Conservation (phyloP, 176 grass and related monocot genomes). For the Bromus sterilis region DNA sequence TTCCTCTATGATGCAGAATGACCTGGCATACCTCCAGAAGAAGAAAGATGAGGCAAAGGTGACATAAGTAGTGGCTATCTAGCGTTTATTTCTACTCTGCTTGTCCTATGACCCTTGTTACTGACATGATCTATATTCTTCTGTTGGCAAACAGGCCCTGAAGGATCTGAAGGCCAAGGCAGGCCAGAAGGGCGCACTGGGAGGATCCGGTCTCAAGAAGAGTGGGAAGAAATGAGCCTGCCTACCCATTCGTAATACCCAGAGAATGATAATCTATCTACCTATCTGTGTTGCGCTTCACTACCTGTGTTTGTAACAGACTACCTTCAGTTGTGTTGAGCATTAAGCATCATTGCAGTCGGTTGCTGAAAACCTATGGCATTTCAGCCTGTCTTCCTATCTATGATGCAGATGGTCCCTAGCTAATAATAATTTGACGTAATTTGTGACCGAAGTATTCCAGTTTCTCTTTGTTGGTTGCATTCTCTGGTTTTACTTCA, state of each 20-base stretch:
- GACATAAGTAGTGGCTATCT: background rate
- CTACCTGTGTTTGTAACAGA: constrained; percentile 18
- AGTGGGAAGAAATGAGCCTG: constrained; percentile 82
- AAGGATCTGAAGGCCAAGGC: constrained; percentile 88
- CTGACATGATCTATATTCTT: background rate
- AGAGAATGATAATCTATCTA: constrained; percentile 11
- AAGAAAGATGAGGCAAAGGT: constrained; percentile 98
- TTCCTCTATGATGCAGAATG: constrained; percentile 32
- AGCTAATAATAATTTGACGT: constrained; percentile 15
- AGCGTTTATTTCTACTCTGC: background rate
- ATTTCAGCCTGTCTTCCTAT: constrained; percentile 15
- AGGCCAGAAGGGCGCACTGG: constrained; percentile 68
- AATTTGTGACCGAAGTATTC: background rate
- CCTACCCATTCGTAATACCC: background rate
- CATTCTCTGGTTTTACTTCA: background rate
- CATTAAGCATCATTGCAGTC: constrained; percentile 5
- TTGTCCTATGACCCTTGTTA: background rate
- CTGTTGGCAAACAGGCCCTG: constrained; percentile 47
- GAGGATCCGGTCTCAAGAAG: constrained; percentile 92
- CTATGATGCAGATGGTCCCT: background rate
- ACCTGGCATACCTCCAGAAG: constrained; percentile 77
- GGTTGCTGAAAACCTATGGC: constrained; percentile 19
- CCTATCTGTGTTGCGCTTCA: background rate
- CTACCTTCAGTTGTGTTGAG: constrained; percentile 1
- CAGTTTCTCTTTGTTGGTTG: background rate